phyloP scores from a whole-genome alignment of 129 eudicot genomes.

The Helianthus tuberosus region DNA sequence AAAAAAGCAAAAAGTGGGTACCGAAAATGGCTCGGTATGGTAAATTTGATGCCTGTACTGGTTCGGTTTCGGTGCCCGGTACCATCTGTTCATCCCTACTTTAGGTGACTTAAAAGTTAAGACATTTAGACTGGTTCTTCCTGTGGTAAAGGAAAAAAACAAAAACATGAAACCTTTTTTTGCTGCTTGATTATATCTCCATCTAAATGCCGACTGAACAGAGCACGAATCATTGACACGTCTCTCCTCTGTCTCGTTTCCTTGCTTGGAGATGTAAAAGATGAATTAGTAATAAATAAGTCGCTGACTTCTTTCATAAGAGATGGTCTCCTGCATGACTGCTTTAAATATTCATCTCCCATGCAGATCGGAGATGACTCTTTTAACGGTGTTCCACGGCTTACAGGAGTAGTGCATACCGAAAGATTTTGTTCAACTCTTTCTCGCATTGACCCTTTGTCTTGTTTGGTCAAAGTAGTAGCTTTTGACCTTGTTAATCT shows the following conservation, averaged over 20 bases:
- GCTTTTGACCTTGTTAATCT: slow-evolving; percentile 43
- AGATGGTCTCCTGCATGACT: slow-evolving; percentile 57
- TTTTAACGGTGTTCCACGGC: slow-evolving; percentile 48
- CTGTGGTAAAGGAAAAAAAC: not conserved
- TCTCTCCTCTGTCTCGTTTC: slow-evolving; percentile 74
- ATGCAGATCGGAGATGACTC: slow-evolving; percentile 73
- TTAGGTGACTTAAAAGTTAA: not conserved
- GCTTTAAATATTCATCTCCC: slow-evolving; percentile 83
- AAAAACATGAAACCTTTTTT: slow-evolving; percentile 61
- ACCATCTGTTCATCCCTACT: not conserved
- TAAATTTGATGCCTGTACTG: too few relatives aligned
- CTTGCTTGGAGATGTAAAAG: slow-evolving; percentile 35
- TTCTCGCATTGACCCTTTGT: slow-evolving; percentile 31
- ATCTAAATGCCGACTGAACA: slow-evolving; percentile 92
- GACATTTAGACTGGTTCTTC: not conserved
- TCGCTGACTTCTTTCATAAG: slow-evolving; percentile 54
- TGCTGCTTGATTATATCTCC: slow-evolving; percentile 78
- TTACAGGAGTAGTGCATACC: slow-evolving; percentile 52
- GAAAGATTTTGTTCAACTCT: slow-evolving; percentile 14
- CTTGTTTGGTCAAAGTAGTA: slow-evolving; percentile 24
- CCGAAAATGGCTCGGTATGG: too few relatives aligned
- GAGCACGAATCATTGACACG: slow-evolving; percentile 52
- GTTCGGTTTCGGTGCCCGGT: too few relatives aligned
- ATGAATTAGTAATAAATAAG: slow-evolving; percentile 35
- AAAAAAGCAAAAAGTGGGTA: too few relatives aligned